Conservation (phyloP, 2,329 filamentous ascomycete genomes). For the Waltergamsia citrina region DNA sequence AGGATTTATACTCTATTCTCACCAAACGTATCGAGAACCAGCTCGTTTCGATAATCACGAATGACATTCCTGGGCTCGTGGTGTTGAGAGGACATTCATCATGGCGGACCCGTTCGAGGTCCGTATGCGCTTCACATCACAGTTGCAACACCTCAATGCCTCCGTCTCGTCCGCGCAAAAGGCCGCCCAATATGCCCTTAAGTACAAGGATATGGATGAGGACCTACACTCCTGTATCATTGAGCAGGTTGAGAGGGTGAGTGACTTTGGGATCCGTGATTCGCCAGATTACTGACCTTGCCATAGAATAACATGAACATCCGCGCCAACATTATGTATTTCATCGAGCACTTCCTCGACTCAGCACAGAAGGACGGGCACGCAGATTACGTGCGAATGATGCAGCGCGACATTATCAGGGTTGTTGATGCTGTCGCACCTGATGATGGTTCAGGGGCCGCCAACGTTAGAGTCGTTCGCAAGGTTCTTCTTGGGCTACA, state of each 20-base stretch:
- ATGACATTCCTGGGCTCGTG: too few relatives aligned
- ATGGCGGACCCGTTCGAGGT: conserved; percentile 91
- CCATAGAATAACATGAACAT: conserved; percentile 86
- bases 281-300: conserved; percentile 5
- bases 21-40: too few relatives aligned
- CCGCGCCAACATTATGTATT: conserved; percentile 98
- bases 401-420: conserved; percentile 83
- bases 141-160: conserved; percentile 85
- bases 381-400: conserved; percentile 80
- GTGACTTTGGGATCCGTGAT: conserved; percentile 11
- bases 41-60: too few relatives aligned
- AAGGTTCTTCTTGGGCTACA: conserved; percentile 67
- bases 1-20: too few relatives aligned
- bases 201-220: conserved; percentile 90
- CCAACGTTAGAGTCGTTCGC: conserved; percentile 87
- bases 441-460: conserved; percentile 75
- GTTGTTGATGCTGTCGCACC: conserved; percentile 91
- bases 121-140: conserved; percentile 88
- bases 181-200: conserved; percentile 88
- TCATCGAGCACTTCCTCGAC: conserved; percentile 91
- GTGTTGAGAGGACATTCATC: too few relatives aligned
- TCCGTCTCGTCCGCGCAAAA: conserved; percentile 84
- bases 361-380: conserved; percentile 69
- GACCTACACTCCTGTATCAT: conserved; percentile 95
- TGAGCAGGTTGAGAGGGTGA: conserved; percentile 80